A percentile compares a stretch with the other conserved stretches of the same genome.
Evolutionary conservation across 2,329 filamentous ascomycete genomes (phyloP).

Genomic region (Fusarium tjaetaba): DNA sequence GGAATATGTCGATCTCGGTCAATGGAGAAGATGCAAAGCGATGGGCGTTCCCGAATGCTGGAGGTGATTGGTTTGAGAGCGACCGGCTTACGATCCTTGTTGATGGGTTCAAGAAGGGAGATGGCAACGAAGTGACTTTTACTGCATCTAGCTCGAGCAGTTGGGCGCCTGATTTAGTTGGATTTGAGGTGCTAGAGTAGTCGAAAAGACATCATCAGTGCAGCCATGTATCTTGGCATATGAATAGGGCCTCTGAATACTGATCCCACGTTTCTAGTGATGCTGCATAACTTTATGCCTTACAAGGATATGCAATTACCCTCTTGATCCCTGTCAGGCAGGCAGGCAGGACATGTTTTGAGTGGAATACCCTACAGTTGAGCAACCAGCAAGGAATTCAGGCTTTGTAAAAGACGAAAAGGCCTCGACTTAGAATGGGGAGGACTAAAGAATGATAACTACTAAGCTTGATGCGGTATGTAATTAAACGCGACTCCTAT

Average conservation of each 20-base stretch:
- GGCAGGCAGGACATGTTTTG: background rate
- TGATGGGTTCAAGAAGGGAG: conserved; percentile 56
- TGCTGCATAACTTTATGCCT: background rate
- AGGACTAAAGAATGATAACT: too few species aligned
- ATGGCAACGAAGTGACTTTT: conserved; percentile 51
- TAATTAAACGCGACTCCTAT: fast-evolving
- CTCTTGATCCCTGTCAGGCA: too few species aligned
- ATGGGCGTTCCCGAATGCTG: conserved; percentile 61
- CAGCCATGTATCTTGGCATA: fast-evolving
- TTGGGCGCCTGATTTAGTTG: conserved; percentile 56
- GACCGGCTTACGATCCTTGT: conserved; percentile 56
- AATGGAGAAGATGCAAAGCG: conserved; percentile 55
- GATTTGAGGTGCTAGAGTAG: conserved; percentile 47
- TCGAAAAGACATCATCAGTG: too few species aligned
- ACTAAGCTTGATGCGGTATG: too few species aligned
- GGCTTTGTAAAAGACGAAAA: too few species aligned
- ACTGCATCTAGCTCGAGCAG: conserved; percentile 37
- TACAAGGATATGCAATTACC: too few species aligned
- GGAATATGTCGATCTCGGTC: conserved; percentile 61
- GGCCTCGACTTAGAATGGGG: too few species aligned
- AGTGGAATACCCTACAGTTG: background rate
- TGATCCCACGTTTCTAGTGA: too few species aligned
- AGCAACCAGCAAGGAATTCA: background rate
- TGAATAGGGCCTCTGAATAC: background rate
- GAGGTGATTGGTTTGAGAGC: conserved; percentile 61